Evolutionary conservation across 2,329 filamentous ascomycete species (phyloP), one percentile per base, ranked within the genome.

Genomic region (Rhynchosporium secalis): DNA sequence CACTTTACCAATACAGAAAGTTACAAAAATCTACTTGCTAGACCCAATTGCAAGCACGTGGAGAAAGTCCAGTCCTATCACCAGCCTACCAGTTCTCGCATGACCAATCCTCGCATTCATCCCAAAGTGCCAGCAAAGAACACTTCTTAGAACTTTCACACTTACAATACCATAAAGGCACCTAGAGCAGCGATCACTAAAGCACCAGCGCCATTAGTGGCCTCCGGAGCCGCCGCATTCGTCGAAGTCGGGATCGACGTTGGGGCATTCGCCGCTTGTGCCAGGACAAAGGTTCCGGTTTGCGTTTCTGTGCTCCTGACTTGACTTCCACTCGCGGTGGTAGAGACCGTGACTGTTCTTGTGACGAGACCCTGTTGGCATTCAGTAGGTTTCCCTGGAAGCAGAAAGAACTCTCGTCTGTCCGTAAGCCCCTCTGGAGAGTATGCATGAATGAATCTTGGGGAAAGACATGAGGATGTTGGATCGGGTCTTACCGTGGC

Each of bases 311-410:
- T 62, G 29, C 54, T 57, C 33, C 8, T 13, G 4, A 57, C 45
- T 20, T 58, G 56, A 3, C 29, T 40, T 4, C 56, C 56, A 29
- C 56, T 58, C 38, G 46, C 46, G 13, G 54, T 57, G 7, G 48
- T 51, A 28, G 60, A 52, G 7, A 56, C 55, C 2, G 60, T 62
- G 28, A 62, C 54, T 15, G 60, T 62, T 40, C 60, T 56, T 15
- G 60, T 62, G 8, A 54, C 57, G 36, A 62, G 48, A 3, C 60
- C 60, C 36, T 58, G n/a, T 40, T 33, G 40, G 12, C 20, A 38
- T 29, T 48, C 6, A 40, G 43, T 15, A 58, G 3, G 6, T 2
- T 28, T 20, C 4, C 26, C 3, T n/a, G 20, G 4, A 43, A 43
- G 29, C 55, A 38, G 29, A 48, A 29, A 20, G 4, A 20, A 20